Conservation (phyloP, 371 early-diverging fungal genomes). For the Fennellomyces sp. region DNA sequence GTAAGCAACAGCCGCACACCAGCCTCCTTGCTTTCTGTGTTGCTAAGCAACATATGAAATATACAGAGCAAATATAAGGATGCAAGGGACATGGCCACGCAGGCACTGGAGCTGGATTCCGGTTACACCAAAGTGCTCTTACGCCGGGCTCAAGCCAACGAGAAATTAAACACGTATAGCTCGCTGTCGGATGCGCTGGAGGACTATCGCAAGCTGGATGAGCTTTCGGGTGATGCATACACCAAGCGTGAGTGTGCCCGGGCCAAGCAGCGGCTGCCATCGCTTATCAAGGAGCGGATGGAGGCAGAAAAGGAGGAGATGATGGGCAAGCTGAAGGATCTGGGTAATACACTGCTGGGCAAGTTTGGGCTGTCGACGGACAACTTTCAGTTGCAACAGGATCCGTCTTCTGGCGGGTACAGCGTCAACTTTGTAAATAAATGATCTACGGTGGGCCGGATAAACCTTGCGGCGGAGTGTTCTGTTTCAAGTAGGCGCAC, state of each 20-base stretch:
- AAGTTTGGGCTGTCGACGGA: slow-evolving; percentile 77
- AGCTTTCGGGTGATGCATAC: slow-evolving; percentile 34
- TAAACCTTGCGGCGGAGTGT: no score
- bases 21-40: background rate
- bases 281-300: slow-evolving; percentile 42
- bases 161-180: slow-evolving; percentile 52
- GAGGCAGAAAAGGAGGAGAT: slow-evolving; percentile 79
- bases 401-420: slow-evolving; percentile 63
- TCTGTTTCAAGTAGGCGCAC: no score
- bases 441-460: background rate
- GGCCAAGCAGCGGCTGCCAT: slow-evolving; percentile 45
- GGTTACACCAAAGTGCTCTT: slow-evolving; percentile 76
- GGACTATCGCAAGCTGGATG: slow-evolving; percentile 48
- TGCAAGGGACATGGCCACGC: slow-evolving; percentile 49
- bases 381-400: slow-evolving; percentile 72
- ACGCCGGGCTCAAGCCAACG: slow-evolving; percentile 83
- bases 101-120: slow-evolving; percentile 74
- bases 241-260: slow-evolving; percentile 36
- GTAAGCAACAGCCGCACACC: slow-evolving; percentile 30
- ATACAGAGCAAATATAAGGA: slow-evolving; percentile 55
- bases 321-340: slow-evolving; percentile 74
- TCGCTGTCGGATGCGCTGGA: slow-evolving; percentile 60
- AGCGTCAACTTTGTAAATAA: slow-evolving; percentile 70
- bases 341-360: slow-evolving; percentile 75
- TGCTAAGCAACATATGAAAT: no score